Conservation (phyloP, 441 rosid genomes). For the Cnidoscolus chayamansa region DNA sequence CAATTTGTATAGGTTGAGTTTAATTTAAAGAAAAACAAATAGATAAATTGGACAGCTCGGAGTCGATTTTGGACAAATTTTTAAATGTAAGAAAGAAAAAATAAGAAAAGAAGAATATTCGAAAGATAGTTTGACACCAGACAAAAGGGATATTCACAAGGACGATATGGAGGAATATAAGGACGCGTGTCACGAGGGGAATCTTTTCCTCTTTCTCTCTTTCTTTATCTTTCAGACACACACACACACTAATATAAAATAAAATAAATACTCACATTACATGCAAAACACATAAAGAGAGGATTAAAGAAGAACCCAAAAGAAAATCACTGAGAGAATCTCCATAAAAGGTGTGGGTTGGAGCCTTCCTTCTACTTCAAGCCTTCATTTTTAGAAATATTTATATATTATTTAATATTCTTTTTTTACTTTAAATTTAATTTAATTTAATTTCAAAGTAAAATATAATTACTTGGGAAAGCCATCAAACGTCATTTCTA, state of each 20-base stretch:
- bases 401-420: no score
- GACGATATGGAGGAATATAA: slow-evolving; percentile 38
- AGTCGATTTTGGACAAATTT: slow-evolving; percentile 23
- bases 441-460: no score
- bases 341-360: slow-evolving; percentile 45
- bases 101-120: slow-evolving; percentile 39
- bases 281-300: neutral
- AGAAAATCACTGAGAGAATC: slow-evolving; percentile 28
- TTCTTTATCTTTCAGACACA: neutral
- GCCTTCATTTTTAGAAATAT: slow-evolving; percentile 3
- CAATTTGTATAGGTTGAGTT: no score
- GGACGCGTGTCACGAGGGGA: slow-evolving; percentile 52
- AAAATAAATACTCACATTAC: neutral
- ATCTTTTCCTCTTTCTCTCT: slow-evolving; percentile 28
- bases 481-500: no score
- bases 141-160: slow-evolving; percentile 71
- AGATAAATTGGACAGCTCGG: slow-evolving; percentile 1
- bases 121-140: slow-evolving; percentile 25
- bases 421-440: no score
- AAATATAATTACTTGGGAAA: no score
- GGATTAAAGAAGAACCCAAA: neutral
- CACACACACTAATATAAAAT: neutral
- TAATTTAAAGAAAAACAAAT: no score
- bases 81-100: neutral
- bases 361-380: slow-evolving; percentile 57